These are phyloP conservation scores for Athelia sp. DNA, from an alignment of 1,284 basidiomycete genomes.

Conservation along the genomic window DNA sequence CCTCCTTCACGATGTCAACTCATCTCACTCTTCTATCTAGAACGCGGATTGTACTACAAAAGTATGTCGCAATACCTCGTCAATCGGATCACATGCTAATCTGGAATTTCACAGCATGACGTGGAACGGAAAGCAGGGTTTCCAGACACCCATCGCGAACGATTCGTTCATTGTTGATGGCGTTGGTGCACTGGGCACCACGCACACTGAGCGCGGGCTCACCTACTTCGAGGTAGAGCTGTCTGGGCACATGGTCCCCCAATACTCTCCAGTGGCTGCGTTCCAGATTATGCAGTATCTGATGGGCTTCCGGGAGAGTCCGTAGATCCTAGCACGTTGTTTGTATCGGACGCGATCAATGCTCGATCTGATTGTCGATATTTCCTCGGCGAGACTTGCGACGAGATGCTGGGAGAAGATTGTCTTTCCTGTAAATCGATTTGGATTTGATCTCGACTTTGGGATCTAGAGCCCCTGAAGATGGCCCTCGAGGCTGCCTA, in stretches of 20 bases:
- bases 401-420: too few relatives aligned
- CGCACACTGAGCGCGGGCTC: constrained; percentile 62
- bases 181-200: constrained; percentile 58
- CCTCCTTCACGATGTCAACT: neutral
- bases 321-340: constrained; percentile 18
- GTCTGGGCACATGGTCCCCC: constrained; percentile 72
- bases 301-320: constrained; percentile 55
- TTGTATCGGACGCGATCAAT: neutral
- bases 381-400: too few relatives aligned
- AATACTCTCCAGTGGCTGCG: constrained; percentile 60
- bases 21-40: constrained; percentile 27
- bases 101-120: constrained; percentile 54
- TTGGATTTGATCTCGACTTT: too few relatives aligned
- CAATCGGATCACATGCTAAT: neutral
- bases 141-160: constrained; percentile 58
- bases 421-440: too few relatives aligned
- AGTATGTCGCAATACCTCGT: constrained; percentile 35
- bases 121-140: constrained; percentile 67
- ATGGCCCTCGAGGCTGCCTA: too few relatives aligned
- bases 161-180: constrained; percentile 69
- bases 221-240: constrained; percentile 62
- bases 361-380: too few relatives aligned
- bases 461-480: too few relatives aligned
- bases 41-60: constrained; percentile 60
- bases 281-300: constrained; percentile 69